Base-by-base conservation (phyloP, 1,284 basidiomycete genomes). In the Microbotryomycetes sp. region DNA sequence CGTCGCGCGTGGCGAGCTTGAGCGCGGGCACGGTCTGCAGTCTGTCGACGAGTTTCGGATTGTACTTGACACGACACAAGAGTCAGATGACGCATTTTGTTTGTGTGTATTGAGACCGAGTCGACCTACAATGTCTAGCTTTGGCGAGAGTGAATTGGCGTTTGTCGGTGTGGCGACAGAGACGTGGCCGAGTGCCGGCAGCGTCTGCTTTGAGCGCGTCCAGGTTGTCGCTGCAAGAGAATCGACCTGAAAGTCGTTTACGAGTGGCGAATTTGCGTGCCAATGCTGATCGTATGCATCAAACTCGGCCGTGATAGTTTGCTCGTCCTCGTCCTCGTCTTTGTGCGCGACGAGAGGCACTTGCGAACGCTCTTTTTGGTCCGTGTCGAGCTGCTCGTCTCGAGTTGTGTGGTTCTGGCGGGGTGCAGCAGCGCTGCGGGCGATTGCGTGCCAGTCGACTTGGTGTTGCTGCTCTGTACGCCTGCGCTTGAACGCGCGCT, bases 401-500 rank as follows among this genome's bases (percentile, higher is more conserved):
- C n/a, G 31, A 61, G 51, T 57, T 66, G n/a, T 35, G 45, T 16
- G 26, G 46, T 31, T 50, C 49, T 54, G 49, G 49, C 60, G n/a
- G n/a, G n/a, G n/a, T n/a, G n/a, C n/a, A n/a, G n/a, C n/a, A 11
- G 35, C 35, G 9, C 46, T 56, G 54, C 45, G 59, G 18, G 65
- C 62, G 28, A 65, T 58, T 21, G 56, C 53, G 30, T 65, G 54
- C 63, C 59, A 67, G 55, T 69, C 66, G 45, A 18, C 11, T 41
- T 41, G 35, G 35, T 18, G 11, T 11, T 41, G 35, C 11, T 41
- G 9, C 11, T 41, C 35, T 18, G 35, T 41, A 9, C 80, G 76
- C 50, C 69, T 71, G 11, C 76, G 74, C 49, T 72, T 79, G 29
- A 78, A 83, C 0, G 91, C 89, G 52, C 89, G 90, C 23, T 62